A percentile compares a stretch with the other conserved stretches of the same genome.
Evolutionary conservation across 768 basidiomycete genomes (phyloP).

Genomic region (Leccinum aurantiacum): DNA sequence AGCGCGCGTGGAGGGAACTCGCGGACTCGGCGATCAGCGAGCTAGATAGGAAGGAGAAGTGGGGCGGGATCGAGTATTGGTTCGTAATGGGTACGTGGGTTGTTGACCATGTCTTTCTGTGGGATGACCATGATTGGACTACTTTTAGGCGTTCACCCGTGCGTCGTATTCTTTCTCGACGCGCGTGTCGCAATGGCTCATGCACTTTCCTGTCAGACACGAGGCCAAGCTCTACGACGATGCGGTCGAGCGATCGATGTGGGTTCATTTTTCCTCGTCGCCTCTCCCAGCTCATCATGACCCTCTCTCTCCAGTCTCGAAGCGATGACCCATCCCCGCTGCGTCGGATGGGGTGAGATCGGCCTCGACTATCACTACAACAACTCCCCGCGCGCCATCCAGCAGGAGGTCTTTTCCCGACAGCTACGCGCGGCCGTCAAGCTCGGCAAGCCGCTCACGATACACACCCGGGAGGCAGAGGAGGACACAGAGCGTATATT

Average conservation of each 20-base stretch:
- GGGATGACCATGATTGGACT: background rate
- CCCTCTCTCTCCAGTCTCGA: constrained; percentile 47
- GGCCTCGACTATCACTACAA: constrained; percentile 87
- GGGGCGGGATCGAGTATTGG: constrained; percentile 76
- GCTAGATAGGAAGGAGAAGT: constrained; percentile 48
- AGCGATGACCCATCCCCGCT: constrained; percentile 77
- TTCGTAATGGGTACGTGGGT: constrained; percentile 69
- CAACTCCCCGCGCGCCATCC: constrained; percentile 67
- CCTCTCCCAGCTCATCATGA: background rate
- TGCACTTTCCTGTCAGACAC: constrained; percentile 45
- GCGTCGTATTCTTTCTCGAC: constrained; percentile 33
- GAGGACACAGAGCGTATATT: constrained; percentile 78
- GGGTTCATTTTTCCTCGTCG: constrained; percentile 22
- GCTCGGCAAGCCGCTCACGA: constrained; percentile 75
- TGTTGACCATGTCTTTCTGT: background rate
- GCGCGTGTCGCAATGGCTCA: background rate
- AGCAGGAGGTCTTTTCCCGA: constrained; percentile 61
- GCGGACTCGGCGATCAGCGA: constrained; percentile 65
- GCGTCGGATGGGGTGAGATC: constrained; percentile 89
- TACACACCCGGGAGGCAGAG: constrained; percentile 86
- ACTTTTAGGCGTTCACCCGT: constrained; percentile 60
- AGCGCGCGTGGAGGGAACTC: constrained; percentile 59
- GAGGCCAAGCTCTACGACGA: constrained; percentile 70
- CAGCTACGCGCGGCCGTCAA: constrained; percentile 70
- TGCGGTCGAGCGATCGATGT: constrained; percentile 69